Evolutionary conservation across 805 yeast genomes (phyloP).

Genomic region (Kuraishia piskuri): DNA sequence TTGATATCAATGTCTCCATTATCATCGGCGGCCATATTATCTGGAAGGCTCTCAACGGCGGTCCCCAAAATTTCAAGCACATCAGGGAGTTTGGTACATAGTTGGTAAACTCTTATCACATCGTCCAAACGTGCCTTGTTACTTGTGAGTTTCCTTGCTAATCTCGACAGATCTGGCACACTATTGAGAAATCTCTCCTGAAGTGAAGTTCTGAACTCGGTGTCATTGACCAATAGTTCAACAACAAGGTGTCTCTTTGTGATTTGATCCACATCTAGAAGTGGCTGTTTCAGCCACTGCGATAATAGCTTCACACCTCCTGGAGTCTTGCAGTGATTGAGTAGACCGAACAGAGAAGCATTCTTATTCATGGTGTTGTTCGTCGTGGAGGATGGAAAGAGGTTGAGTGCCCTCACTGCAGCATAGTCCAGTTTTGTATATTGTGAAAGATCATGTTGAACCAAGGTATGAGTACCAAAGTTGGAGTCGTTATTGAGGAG

Average conservation of each 20-base stretch:
- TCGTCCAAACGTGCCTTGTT: conserved; percentile 69
- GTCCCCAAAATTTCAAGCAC: conserved; percentile 43
- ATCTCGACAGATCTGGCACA: conserved; percentile 77
- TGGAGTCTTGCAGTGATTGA: conserved; percentile 80
- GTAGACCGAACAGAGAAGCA: conserved; percentile 65
- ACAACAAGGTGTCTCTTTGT: conserved; percentile 66
- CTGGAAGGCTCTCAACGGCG: conserved; percentile 23
- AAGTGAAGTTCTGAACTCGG: conserved; percentile 54
- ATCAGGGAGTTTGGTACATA: conserved; percentile 64
- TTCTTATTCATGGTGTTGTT: conserved; percentile 33
- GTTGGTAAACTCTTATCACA: conserved; percentile 81
- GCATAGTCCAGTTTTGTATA: conserved; percentile 89
- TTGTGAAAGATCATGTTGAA: conserved; percentile 62
- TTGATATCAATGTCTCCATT: conserved; percentile 14
- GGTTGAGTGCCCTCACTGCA: conserved; percentile 79
- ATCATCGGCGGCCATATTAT: conserved; percentile 14
- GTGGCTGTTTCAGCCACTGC: conserved; percentile 95
- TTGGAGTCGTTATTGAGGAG: conserved; percentile 49
- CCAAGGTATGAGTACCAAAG: conserved; percentile 46
- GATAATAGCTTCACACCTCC: conserved; percentile 86
- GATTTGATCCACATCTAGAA: conserved; percentile 56
- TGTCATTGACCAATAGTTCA: conserved; percentile 61
- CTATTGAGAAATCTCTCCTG: conserved; percentile 59
- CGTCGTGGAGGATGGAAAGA: conserved; percentile 56
- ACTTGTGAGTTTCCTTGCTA: conserved; percentile 52